These are phyloP conservation scores for Cercophora scortea DNA, from an alignment of 495 filamentous ascomycete genomes.

Conservation along the genomic window DNA sequence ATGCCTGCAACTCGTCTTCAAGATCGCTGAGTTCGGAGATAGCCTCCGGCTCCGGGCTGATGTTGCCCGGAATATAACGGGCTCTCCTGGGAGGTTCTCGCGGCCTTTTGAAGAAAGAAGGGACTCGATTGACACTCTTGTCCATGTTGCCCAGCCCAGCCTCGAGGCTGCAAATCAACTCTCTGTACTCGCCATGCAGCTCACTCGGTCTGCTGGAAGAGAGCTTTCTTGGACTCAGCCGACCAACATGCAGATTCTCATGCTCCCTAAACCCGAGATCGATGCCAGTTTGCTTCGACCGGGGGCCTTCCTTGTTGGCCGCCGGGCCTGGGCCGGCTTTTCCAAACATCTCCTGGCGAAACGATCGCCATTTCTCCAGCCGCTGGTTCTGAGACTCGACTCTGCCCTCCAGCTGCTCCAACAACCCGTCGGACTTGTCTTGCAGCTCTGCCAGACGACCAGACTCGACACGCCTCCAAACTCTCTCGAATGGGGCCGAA, in stretches of 20 bases:
- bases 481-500: slow-evolving; percentile 52
- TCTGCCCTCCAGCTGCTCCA: slow-evolving; percentile 56
- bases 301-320: slow-evolving; percentile 6
- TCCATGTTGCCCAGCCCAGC: slow-evolving; percentile 28
- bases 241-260: slow-evolving; percentile 25
- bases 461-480: slow-evolving; percentile 55
- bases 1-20: slow-evolving; percentile 25
- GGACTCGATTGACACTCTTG: slow-evolving; percentile 2
- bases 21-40: slow-evolving; percentile 40
- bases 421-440: slow-evolving; percentile 34
- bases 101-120: slow-evolving; percentile 20
- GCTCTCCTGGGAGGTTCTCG: slow-evolving; percentile 2
- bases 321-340: slow-evolving; percentile 13
- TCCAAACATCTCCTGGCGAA: slow-evolving; percentile 44
- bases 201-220: slow-evolving; percentile 6
- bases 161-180: slow-evolving; percentile 32
- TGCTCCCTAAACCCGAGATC: slow-evolving; percentile 45
- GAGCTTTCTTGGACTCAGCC: slow-evolving; percentile 19
- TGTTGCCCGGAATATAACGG: neutral
- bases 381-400: slow-evolving; percentile 55
- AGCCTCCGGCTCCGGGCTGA: slow-evolving; percentile 16
- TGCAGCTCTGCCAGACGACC: slow-evolving; percentile 46
- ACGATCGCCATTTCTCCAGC: slow-evolving; percentile 65
- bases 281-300: slow-evolving; percentile 27
- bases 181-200: slow-evolving; percentile 33